phyloP scores from a whole-genome alignment of 257 asterid genomes.

The Hygrophila difformis region DNA sequence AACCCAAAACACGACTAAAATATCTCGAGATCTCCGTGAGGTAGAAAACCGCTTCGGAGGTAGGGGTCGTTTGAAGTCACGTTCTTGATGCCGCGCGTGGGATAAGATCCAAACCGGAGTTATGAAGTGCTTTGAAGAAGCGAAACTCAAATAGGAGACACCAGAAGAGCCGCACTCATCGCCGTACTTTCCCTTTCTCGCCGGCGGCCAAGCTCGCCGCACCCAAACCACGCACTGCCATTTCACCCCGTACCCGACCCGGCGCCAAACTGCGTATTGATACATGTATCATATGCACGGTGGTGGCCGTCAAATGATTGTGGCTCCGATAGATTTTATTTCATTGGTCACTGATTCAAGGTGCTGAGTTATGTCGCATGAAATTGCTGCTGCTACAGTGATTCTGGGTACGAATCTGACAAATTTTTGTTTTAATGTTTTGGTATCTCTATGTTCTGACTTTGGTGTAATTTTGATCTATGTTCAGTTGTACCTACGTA shows the following conservation, averaged over 20 bases:
- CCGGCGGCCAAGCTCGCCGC: constrained; percentile 39
- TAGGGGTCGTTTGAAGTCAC: too few species aligned
- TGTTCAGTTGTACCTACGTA: too few species aligned
- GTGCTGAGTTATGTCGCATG: constrained; percentile 31
- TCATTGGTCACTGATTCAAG: constrained; percentile 12
- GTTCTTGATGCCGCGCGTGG: too few species aligned
- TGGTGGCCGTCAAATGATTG: constrained; percentile 19
- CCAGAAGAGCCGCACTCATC: constrained; percentile 18
- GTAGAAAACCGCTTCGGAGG: too few species aligned
- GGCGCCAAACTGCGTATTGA: constrained; percentile 10
- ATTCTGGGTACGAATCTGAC: constrained; percentile 30
- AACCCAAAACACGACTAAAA: too few species aligned
- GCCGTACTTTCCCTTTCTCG: constrained; percentile 29
- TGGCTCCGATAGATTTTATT: constrained; percentile 16
- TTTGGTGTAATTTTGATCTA: constrained; percentile 12
- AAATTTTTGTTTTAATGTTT: constrained; percentile 7
- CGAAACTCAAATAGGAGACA: constrained; percentile 24
- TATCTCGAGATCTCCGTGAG: too few species aligned
- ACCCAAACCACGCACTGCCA: constrained; percentile 20
- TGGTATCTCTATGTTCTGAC: constrained; percentile 4
- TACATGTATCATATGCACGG: too few species aligned
- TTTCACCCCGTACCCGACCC: constrained; percentile 1
- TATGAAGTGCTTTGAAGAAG: constrained; percentile 15
- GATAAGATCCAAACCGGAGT: too few species aligned
- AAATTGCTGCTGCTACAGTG: constrained; percentile 20